Evolutionary conservation across 176 grass and related monocot species (phyloP).

Genomic region (Saccharum spontaneum): DNA sequence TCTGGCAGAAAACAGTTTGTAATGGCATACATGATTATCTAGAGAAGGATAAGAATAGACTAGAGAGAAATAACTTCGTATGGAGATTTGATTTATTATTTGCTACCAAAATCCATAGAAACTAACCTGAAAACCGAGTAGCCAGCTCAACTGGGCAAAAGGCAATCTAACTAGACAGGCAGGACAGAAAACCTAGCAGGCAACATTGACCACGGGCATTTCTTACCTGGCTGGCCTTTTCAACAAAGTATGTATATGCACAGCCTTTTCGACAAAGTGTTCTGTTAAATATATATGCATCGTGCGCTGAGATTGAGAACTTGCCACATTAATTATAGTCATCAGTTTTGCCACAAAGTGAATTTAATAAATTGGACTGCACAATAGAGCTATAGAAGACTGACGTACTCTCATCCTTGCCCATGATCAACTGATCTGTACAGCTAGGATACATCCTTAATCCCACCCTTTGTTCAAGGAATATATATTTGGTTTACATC

Average conservation of each 20-base stretch:
- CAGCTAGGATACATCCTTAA: too few species aligned
- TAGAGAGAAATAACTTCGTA: neutral
- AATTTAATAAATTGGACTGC: neutral
- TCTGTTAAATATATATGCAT: neutral
- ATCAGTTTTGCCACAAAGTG: neutral
- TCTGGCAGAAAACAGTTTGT: neutral
- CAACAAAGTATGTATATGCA: too few species aligned
- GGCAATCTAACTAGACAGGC: neutral
- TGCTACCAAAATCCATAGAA: neutral
- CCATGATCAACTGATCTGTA: too few species aligned
- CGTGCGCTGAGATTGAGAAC: neutral
- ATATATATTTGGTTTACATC: too few species aligned
- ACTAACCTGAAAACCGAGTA: neutral
- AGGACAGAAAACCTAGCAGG: neutral
- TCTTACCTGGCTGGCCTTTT: neutral
- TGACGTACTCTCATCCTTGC: neutral
- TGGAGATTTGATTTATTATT: neutral
- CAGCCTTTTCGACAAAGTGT: neutral
- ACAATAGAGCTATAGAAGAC: neutral
- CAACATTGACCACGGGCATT: neutral
- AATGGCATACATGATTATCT: neutral
- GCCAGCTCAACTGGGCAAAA: neutral
- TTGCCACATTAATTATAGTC: neutral
- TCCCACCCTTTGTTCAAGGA: too few species aligned
- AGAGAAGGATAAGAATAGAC: neutral